phyloP scores from a whole-genome alignment of 306 rosid species.

The Dalbergia cochinchinensis region DNA sequence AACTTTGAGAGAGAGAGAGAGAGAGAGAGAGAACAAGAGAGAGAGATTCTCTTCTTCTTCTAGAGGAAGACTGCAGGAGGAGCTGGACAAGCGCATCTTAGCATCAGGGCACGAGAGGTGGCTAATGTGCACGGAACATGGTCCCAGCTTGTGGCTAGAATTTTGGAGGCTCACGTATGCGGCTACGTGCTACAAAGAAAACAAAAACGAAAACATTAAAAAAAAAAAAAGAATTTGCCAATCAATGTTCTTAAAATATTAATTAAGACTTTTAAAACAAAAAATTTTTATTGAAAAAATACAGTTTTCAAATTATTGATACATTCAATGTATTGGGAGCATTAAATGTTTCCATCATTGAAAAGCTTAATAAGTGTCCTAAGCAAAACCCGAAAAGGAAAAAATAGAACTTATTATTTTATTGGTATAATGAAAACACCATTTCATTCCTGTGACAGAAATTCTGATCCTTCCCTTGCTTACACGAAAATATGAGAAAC shows the following conservation, averaged over 20 bases:
- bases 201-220: too few relatives aligned
- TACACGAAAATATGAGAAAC: neutral
- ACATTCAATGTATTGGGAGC: too few relatives aligned
- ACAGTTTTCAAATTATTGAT: too few relatives aligned
- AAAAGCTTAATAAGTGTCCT: too few relatives aligned
- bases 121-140: conserved; percentile 57
- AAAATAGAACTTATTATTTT: neutral
- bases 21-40: conserved; percentile 8
- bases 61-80: conserved; percentile 36
- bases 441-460: neutral
- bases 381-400: too few relatives aligned
- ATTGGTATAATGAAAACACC: neutral
- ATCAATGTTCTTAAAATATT: too few relatives aligned
- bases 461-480: neutral
- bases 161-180: conserved; percentile 31
- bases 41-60: conserved; percentile 23
- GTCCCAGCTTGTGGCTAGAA: conserved; percentile 64
- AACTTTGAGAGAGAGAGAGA: conserved; percentile 36
- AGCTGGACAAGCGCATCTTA: conserved; percentile 52
- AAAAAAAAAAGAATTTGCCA: too few relatives aligned
- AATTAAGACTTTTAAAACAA: too few relatives aligned
- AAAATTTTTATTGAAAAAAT: too few relatives aligned
- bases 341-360: too few relatives aligned
- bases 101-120: neutral
- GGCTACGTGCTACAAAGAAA: neutral